A percentile compares a stretch with the other conserved stretches of the same genome.
Conservation (phyloP, 306 rosid species). For the Quercus gilva region DNA sequence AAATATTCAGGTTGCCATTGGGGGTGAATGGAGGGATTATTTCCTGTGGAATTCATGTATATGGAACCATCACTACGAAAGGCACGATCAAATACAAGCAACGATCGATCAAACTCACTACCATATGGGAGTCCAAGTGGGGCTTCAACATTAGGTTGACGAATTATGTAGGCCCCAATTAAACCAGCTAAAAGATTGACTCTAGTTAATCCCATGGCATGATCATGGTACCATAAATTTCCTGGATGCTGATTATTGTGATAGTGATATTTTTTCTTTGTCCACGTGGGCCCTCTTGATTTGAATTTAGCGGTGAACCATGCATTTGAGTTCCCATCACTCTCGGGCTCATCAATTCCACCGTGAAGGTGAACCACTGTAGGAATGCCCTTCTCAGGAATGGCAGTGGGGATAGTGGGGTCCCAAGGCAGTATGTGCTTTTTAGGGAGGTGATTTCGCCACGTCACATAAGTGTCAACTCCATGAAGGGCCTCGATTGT, state of each 20-base stretch:
- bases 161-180: constrained; percentile 41
- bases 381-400: constrained; percentile 35
- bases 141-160: constrained; percentile 27
- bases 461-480: constrained; percentile 34
- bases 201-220: constrained; percentile 49
- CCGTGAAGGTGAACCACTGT: constrained; percentile 57
- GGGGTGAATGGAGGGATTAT: constrained; percentile 53
- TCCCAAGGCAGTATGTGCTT: constrained; percentile 59
- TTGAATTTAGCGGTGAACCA: constrained; percentile 44
- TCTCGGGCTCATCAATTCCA: constrained; percentile 33
- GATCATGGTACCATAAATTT: constrained; percentile 59
- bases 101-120: constrained; percentile 33
- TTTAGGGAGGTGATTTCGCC: constrained; percentile 44
- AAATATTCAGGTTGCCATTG: constrained; percentile 62
- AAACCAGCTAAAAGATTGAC: constrained; percentile 42
- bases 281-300: constrained; percentile 34
- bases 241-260: constrained; percentile 46
- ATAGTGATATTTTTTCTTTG: constrained; percentile 31
- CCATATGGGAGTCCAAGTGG: constrained; percentile 36
- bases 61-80: constrained; percentile 40
- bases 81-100: constrained; percentile 41
- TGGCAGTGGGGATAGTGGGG: constrained; percentile 44
- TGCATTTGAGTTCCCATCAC: constrained; percentile 40
- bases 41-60: constrained; percentile 42
- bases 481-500: constrained; percentile 48